Base-by-base conservation (phyloP, 176 grass and related monocot species). In the Elymus sibiricus region DNA sequence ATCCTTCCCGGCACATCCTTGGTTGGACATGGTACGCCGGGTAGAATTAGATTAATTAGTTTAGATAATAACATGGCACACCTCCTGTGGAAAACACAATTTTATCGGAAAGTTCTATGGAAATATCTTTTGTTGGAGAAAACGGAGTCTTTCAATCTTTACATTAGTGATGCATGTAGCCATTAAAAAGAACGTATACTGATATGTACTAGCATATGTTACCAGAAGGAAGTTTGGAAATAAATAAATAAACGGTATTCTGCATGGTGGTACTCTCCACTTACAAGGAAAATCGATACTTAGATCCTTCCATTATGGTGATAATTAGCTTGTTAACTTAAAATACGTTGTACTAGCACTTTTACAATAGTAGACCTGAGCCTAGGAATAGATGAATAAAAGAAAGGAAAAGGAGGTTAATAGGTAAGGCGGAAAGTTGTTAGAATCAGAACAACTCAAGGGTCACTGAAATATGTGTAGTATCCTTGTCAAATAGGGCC, bases 1-100 rank as follows among this genome's bases (percentile, higher is more conserved):
- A 16, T 27, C 25, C 22, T 47, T 74, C n/a, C 7, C 0, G 13
- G 40, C 9, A 47, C 24, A 17, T 47, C 42, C 3, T 60, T 60
- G 0, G 9, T 60, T 24, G 56, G 56, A 60, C 56, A 60, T 49
- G 5, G 1, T 0, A 49, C 15, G 0, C 0, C 1, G 1, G 14
- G 0, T 49, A 16, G 14, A 16, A 6, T 49, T 1, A 16, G 4
- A 49, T 15, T 16, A 0, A 49, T 16, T 49, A 49, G 0, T 15
- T 46, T 5, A 1, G 44, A 12, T 15, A 47, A 15, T 1, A n/a
- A n/a, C n/a, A 47, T 15, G 44, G 0, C 44, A 47, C 44, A 47
- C 44, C 0, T 47, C 3, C 0, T 14, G 13, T 47, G 0, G 44
- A 12, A 1, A 47, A 47, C 13, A 47, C 44, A 47, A 5, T 5